Base-by-base conservation (phyloP, 2,329 filamentous ascomycete species). In the Cadophora luteo-olivacea region DNA sequence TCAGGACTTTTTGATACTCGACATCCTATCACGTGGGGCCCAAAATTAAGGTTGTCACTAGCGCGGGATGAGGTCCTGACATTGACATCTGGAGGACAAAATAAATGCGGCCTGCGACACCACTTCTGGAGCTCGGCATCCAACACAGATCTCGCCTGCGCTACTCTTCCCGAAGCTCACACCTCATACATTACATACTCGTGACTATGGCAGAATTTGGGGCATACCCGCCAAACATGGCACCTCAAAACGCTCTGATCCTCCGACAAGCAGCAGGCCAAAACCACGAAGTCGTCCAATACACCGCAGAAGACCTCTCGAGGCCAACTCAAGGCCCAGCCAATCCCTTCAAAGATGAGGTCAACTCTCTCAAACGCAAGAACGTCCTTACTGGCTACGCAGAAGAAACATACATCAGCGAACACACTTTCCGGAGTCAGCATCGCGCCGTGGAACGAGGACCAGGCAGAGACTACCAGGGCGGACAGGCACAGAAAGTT, bases 341-440 rank as follows among this genome's bases (percentile, higher is more conserved):
- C 29, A 95, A 95, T 76, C 92, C 92, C 0, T 95, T 92, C 80
- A 89, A 88, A 77, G 84, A 90, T 72, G 85, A 89, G 33, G 80
- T 84, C 24, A 86, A 82, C 61, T 80, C 81, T 1, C 78, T 89
- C 68, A 95, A 94, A 80, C 89, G 92, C 69, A 95, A 94, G 77
- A 95, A 94, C 70, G 85, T 94, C 0, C 85, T 92, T 12, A 97
- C 96, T 0, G 96, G 96, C 12, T 91, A 88, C 75, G 96, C 96
- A 1, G 87, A 96, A 74, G 95, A 99, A 80, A 94, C 92, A 0
- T 92, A 88, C 74, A 89, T 99, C 72, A 97, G 93, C 79, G 96
- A 98, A 77, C 89, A 95, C 72, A 94, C 92, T 0, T 99, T 99
- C 79, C 89, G 93, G 74, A 88, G 88, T 76, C 94, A 96, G 72